Conservation (phyloP, 495 filamentous ascomycete genomes). For the Neurospora sp. region DNA sequence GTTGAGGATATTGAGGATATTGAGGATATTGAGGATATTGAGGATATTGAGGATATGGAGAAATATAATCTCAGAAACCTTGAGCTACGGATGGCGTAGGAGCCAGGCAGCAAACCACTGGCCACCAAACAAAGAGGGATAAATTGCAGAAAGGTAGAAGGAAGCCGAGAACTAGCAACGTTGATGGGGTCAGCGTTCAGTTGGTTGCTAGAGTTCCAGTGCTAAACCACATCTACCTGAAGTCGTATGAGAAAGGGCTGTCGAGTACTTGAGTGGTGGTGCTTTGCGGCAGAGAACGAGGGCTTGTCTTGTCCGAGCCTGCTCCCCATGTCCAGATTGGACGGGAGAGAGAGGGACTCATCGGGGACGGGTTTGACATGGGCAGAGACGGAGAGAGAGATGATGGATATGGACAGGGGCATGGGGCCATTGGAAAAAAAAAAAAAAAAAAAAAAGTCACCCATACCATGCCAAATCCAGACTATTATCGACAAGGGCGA, state of each 20-base stretch:
- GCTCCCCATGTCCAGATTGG: not conserved
- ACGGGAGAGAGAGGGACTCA: not conserved
- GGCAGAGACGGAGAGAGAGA: not conserved
- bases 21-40: not conserved
- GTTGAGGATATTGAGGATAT: not conserved
- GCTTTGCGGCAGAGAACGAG: not conserved
- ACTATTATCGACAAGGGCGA: slow-evolving; percentile 4
- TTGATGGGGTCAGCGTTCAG: not conserved
- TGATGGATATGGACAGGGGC: slow-evolving; percentile 4
- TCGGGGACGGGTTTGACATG: not conserved
- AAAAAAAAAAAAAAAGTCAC: not conserved
- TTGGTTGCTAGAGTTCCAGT: not conserved
- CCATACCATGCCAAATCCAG: slow-evolving; percentile 3
- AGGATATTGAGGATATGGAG: not conserved
- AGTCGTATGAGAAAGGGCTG: not conserved
- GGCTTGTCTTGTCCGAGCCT: not conserved
- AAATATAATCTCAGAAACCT: not conserved
- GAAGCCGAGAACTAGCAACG: not conserved
- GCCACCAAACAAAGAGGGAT: not conserved
- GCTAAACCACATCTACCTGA: not conserved
- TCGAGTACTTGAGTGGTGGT: not conserved
- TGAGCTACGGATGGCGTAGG: not conserved
- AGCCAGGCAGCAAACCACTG: not conserved
- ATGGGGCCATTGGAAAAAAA: not conserved
- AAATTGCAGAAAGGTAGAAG: not conserved